Evolutionary conservation across 345 rosid genomes (phyloP), one percentile per base, ranked within the genome.

Genomic region (Citrus sinensis): DNA sequence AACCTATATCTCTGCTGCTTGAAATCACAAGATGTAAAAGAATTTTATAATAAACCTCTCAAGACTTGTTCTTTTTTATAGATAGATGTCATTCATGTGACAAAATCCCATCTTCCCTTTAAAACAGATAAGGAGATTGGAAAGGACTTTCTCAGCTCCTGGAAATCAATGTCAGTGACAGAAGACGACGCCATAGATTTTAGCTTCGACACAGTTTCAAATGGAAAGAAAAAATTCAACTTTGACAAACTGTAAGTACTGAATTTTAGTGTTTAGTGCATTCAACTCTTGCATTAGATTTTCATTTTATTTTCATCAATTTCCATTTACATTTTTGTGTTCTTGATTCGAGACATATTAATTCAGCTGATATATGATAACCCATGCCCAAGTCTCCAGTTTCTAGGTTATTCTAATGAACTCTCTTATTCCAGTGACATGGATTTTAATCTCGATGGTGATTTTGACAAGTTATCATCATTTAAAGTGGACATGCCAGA

Each of bases 401-500:
- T 51, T 46, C 20, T 42, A 55, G 39, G 4, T 65, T 27, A 62
- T 46, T 51, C 68, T 42, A 17, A 61, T 40, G 30, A 20, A 63
- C 66, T 46, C 25, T 22, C 8, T 37, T 62, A 76, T 78, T 13
- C 75, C 90, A 92, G 92, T 88, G 99, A 96, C 78, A 88, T 91
- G 86, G 92, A 89, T 83, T 96, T 96, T 74, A 86, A 88, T 87
- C 80, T 94, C 61, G 95, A 86, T 78, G 91, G 85, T 78, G 92
- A 89, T 78, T 92, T 92, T 87, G 87, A 79, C 74, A 94, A 96
- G 86, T 69, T 91, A 40, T 79, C 97, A 78, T 90, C 97, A 24
- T 89, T 94, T 83, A 90, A 92, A 85, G 79, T 88, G 78, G 94
- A 92, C 82, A 87, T 91, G 91, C 84, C 92, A 71, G 98, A 92